Evolutionary conservation across 2,329 filamentous ascomycete genomes (phyloP), one percentile per base, ranked within the genome.

Genomic region (Aspergillus sp.): DNA sequence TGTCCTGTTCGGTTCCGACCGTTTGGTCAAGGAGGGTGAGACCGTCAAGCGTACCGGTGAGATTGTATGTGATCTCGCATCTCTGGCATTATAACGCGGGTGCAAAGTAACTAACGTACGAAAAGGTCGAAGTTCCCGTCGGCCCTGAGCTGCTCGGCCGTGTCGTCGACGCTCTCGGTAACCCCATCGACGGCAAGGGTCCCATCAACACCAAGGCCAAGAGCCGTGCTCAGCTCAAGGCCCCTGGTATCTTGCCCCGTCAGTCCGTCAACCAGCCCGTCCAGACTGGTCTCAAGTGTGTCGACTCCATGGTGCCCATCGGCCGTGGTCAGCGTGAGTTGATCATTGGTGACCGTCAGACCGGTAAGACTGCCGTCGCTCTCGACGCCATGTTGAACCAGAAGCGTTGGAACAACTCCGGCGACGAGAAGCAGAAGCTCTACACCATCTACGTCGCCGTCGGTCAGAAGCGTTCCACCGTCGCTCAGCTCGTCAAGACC

Each of bases 261-360:
- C 85, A 80, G 67, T 98, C 93, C 73, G 93, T 98, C 85, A 90
- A 90, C 80, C 82, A 98, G 83, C 91, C 93, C 62, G 91, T 98
- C 62, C 93, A 98, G 85, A 98, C 93, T 73, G 93, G 93, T 81
- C 85, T 97, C 66, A 98, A 98, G 84, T 95, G 89, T 65, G 82
- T 98, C 79, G 93, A 98, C 73, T 90, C 93, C 78, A 97, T 98
- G 93, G 93, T 98, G 65, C 93, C 93, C 67, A 96, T 98, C 67
- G 93, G 93, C 74, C 93, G 93, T 91, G 93, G 93, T 71, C 93
- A 98, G 83, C 93, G 93, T 91, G 93, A 98, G 82, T 80, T 98
- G 83, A 97, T 98, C 76, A 98, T 98, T 76, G 93, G 93, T 81
- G 93, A 98, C 74, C 93, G 93, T 90, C 93, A 98, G 80, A 98